Conservation (phyloP, 108 stramenopile genomes). For the Cafeteria roenbergensis region DNA sequence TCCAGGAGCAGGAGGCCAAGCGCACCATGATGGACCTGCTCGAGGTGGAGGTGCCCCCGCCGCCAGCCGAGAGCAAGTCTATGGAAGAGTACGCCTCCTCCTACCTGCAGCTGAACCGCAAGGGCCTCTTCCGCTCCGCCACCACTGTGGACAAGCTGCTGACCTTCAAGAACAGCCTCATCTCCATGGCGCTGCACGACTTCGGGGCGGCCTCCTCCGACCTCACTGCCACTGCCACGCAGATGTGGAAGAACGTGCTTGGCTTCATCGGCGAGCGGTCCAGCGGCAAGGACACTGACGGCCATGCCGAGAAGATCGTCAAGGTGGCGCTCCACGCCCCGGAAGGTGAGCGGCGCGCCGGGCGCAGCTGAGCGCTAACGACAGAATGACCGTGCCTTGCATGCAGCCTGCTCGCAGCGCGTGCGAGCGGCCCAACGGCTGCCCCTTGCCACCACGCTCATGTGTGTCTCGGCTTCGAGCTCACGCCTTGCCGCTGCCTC, state of each 20-base stretch:
- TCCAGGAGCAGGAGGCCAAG: too few species aligned
- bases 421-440: too few species aligned
- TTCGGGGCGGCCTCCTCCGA: not conserved
- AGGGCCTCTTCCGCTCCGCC: not conserved
- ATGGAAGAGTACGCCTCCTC: not conserved
- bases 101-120: not conserved
- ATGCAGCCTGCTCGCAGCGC: too few species aligned
- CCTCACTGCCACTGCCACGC: not conserved
- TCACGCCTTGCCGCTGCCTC: too few species aligned
- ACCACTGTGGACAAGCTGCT: not conserved
- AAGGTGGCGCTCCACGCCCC: conserved; percentile 3
- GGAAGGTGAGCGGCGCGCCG: too few species aligned
- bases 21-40: not conserved
- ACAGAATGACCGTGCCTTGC: too few species aligned
- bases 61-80: not conserved
- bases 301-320: conserved; percentile 10
- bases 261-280: conserved; percentile 12
- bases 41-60: not conserved
- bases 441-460: too few species aligned
- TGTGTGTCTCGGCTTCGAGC: too few species aligned
- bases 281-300: not conserved
- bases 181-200: not conserved
- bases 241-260: conserved; percentile 3
- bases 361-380: too few species aligned
- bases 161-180: not conserved